Evolutionary conservation across 1,284 basidiomycete genomes (phyloP), one percentile per base, ranked within the genome.

Genomic region (Lentinus polychrous): DNA sequence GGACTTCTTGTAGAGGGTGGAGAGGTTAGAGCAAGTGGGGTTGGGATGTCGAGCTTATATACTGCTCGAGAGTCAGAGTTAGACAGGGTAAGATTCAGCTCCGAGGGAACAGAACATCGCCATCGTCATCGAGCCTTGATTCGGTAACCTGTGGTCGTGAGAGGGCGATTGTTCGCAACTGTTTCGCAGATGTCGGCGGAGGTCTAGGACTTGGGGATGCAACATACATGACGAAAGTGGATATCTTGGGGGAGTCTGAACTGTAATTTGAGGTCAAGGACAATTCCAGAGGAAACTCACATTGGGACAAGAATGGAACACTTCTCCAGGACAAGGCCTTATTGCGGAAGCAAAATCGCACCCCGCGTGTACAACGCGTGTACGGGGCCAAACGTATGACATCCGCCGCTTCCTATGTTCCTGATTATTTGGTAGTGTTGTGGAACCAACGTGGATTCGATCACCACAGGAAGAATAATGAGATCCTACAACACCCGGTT

Each of bases 301-400:
- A 40, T 15, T 38, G 20, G n/a, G 37, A 38, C 14, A 38, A 17
- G 37, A 15, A 40, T 40, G 17, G 39, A 20, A 40, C n/a, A 20
- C 7, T 17, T 14, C 12, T 40, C 39, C 27, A 27, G 27, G 4
- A 27, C 27, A 27, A 27, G 27, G 27, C 27, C 39, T 17, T 40
- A n/a, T 22, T 40, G 39, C n/a, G 39, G 39, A 40, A 40, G 39
- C 22, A 40, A 8, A 40, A 20, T 40, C 39, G 39, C 39, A 23
- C 39, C 20, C 39, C 39, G 39, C 39, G 20, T 23, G 39, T 6
- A 40, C 39, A 23, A 6, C 17, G 15, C 37, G 15, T n/a, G n/a
- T n/a, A n/a, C 10, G 27, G 27, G 27, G n/a, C n/a, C n/a, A 40
- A 22, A 18, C 8, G 22, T 7, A 40, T 40, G 39, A 40, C 39